Conservation (phyloP, 176 grass and related monocot species). For the Stipa capillata region DNA sequence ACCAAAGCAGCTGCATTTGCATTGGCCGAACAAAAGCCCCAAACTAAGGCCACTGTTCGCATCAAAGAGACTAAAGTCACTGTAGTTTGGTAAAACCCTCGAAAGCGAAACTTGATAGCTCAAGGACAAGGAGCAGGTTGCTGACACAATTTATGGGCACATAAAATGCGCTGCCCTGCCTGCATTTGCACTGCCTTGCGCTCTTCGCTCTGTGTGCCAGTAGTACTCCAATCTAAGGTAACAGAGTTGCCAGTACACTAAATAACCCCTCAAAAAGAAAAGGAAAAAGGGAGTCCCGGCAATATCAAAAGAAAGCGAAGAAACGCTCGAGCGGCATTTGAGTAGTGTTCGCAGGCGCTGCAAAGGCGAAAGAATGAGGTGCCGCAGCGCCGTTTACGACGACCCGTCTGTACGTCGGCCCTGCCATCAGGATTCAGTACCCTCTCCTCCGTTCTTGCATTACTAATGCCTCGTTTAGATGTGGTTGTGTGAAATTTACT, state of each 20-base stretch:
- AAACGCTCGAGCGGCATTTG: not conserved
- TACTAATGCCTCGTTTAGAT: too few relatives aligned
- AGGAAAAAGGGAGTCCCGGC: too few relatives aligned
- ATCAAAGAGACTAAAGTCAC: not conserved
- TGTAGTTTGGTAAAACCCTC: not conserved
- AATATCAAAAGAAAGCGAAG: not conserved
- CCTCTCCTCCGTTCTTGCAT: not conserved
- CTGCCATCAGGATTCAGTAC: not conserved
- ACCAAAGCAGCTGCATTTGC: not conserved
- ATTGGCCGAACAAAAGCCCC: not conserved
- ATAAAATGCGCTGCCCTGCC: not conserved
- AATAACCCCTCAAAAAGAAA: too few relatives aligned
- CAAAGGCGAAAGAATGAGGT: not conserved
- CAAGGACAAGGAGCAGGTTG: not conserved
- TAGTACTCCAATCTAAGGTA: not conserved
- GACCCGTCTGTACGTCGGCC: not conserved
- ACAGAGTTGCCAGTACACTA: not conserved
- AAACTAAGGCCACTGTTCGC: not conserved
- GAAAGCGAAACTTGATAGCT: not conserved
- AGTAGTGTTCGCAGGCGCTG: not conserved
- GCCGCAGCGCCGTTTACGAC: not conserved
- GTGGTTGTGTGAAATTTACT: too few relatives aligned
- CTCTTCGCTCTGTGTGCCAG: not conserved
- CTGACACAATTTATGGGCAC: constrained; percentile 1
- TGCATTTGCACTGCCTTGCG: not conserved